Evolutionary conservation across 2,329 filamentous ascomycete species (phyloP).

Genomic region (Rutstroemia sydowiana): DNA sequence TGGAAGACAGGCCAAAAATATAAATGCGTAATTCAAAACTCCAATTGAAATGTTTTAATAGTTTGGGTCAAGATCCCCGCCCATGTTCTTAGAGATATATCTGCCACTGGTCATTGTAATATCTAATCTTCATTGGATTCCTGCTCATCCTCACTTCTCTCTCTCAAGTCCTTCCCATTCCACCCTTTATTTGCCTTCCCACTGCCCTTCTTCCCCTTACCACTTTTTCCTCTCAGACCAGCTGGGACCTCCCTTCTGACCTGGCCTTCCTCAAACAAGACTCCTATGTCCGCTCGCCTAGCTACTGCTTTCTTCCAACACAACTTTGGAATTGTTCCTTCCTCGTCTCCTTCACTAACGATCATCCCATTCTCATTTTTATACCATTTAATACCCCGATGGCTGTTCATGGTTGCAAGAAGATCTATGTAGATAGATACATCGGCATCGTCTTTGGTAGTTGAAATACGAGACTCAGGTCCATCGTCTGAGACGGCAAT

Average conservation of each 20-base stretch:
- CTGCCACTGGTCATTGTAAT: too few species aligned
- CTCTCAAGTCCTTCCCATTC: slow-evolving; percentile 26
- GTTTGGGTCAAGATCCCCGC: neutral
- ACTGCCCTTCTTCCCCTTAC: slow-evolving; percentile 31
- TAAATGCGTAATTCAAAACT: too few species aligned
- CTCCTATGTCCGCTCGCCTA: slow-evolving; percentile 35
- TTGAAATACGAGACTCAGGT: slow-evolving; percentile 20
- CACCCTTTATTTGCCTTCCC: slow-evolving; percentile 34
- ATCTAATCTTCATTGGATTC: slow-evolving; percentile 1
- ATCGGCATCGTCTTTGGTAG: slow-evolving; percentile 31
- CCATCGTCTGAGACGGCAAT: slow-evolving; percentile 29
- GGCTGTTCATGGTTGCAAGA: slow-evolving; percentile 29
- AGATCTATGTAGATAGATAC: slow-evolving; percentile 38
- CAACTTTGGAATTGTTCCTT: slow-evolving; percentile 27
- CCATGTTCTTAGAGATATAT: too few species aligned
- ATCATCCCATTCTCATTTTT: slow-evolving; percentile 33
- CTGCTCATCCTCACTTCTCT: slow-evolving; percentile 24
- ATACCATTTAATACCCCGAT: slow-evolving; percentile 33
- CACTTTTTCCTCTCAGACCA: slow-evolving; percentile 35
- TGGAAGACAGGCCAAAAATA: too few species aligned
- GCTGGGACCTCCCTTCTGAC: slow-evolving; percentile 38
- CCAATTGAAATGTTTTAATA: neutral
- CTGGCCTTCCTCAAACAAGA: slow-evolving; percentile 37
- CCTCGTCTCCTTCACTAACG: slow-evolving; percentile 28
- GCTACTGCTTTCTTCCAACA: slow-evolving; percentile 38